Evolutionary conservation across 192 early-diverging fungal species (phyloP).

Genomic region (Jimgerdemannia lactiflua): DNA sequence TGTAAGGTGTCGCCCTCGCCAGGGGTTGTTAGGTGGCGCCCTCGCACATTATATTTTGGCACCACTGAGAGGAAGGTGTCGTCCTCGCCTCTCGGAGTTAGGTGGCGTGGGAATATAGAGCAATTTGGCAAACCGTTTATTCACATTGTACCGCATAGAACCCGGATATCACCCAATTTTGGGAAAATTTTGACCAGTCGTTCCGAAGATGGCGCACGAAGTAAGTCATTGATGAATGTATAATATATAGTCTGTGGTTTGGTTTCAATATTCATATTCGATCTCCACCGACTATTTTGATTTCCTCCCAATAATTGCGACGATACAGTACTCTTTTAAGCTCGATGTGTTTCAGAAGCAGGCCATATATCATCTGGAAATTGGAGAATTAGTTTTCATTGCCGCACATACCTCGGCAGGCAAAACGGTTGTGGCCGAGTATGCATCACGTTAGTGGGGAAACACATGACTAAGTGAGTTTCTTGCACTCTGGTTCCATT

Average conservation of each 20-base stretch:
- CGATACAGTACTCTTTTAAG: slow-evolving; percentile 82
- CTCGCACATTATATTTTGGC: too few relatives aligned
- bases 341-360: slow-evolving; percentile 96
- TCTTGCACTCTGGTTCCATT: too few relatives aligned
- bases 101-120: too few relatives aligned
- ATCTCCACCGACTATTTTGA: not conserved
- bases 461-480: slow-evolving; percentile 83
- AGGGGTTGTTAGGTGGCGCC: too few relatives aligned
- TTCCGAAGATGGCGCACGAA: slow-evolving; percentile 83
- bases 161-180: too few relatives aligned
- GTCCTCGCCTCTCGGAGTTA: too few relatives aligned
- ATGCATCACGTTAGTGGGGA: slow-evolving; percentile 93
- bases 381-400: slow-evolving; percentile 93
- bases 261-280: too few relatives aligned
- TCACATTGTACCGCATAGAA: too few relatives aligned
- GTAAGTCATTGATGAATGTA: slow-evolving; percentile 22
- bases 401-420: slow-evolving; percentile 99
- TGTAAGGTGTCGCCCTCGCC: too few relatives aligned
- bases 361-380: slow-evolving; percentile 95
- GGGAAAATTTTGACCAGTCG: slow-evolving; percentile 28
- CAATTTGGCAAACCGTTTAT: too few relatives aligned
- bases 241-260: too few relatives aligned
- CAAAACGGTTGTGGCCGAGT: slow-evolving; percentile 98
- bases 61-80: too few relatives aligned
- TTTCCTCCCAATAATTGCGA: not conserved